Conservation (phyloP, 1,284 basidiomycete species). For the Puccinia brachypodii region DNA sequence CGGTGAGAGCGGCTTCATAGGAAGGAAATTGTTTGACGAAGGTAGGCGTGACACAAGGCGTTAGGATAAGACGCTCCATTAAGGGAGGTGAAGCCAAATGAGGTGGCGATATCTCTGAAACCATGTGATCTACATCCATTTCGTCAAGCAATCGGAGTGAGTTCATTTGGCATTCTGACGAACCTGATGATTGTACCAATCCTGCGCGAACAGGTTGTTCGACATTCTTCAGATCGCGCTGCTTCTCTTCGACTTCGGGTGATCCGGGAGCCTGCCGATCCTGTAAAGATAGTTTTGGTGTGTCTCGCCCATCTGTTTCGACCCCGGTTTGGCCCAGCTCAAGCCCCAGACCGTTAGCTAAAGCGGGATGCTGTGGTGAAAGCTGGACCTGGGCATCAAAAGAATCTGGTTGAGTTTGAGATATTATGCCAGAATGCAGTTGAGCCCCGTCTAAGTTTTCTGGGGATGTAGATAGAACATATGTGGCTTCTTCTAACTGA, state of each 20-base stretch:
- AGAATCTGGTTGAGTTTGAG: background rate
- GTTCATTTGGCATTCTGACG: conserved; percentile 20
- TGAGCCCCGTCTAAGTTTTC: background rate
- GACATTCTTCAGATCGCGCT: background rate
- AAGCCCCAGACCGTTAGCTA: conserved; percentile 4
- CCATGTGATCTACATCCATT: conserved; percentile 18
- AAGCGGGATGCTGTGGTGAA: background rate
- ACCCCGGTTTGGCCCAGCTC: background rate
- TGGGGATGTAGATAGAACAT: background rate
- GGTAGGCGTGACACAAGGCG: background rate
- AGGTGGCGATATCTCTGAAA: conserved; percentile 26
- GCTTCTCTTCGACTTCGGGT: background rate
- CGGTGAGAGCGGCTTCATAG: conserved; percentile 16
- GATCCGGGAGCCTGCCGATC: background rate
- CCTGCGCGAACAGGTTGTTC: background rate
- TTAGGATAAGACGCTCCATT: conserved; percentile 21
- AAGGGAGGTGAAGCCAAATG: conserved; percentile 29
- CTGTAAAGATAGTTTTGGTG: background rate
- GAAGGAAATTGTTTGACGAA: conserved; percentile 28
- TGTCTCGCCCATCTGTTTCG: background rate
- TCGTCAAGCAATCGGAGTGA: background rate
- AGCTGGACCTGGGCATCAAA: background rate
- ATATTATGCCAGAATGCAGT: background rate
- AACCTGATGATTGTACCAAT: conserved; percentile 13
- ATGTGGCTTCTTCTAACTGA: background rate